A percentile compares a stretch with the other conserved stretches of the same genome.
Evolutionary conservation across 129 eudicot genomes (phyloP).

Genomic region (Mikania micrantha): DNA sequence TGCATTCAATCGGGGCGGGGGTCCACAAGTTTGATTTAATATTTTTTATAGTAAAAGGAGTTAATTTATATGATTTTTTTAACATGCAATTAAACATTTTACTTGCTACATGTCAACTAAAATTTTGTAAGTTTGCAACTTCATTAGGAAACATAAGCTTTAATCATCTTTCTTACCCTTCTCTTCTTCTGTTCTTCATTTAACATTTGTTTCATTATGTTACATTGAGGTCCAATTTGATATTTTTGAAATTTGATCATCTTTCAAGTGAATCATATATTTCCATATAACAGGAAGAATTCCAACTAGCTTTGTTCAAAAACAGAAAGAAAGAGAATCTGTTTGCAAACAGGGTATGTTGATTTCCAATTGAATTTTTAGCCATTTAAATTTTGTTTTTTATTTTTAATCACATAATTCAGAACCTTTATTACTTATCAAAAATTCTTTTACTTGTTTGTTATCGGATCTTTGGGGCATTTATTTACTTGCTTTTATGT

Average conservation of each 20-base stretch:
- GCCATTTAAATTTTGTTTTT: not conserved
- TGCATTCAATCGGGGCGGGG: not conserved
- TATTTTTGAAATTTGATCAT: too few species aligned
- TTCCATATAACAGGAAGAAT: constrained; percentile 63
- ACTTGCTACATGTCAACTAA: not conserved
- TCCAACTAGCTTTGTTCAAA: constrained; percentile 91
- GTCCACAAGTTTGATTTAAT: not conserved
- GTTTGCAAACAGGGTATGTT: constrained; percentile 92
- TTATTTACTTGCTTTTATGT: not conserved
- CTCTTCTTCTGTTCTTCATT: not conserved
- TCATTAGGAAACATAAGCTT: not conserved
- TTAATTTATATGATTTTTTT: not conserved
- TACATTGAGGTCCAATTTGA: too few species aligned
- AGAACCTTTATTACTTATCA: too few species aligned
- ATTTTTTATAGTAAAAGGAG: not conserved
- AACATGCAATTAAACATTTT: not conserved
- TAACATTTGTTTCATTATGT: not conserved
- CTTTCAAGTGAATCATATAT: too few species aligned
- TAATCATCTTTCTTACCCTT: not conserved
- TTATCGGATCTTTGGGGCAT: too few species aligned
- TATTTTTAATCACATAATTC: not conserved
- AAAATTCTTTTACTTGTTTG: too few species aligned
- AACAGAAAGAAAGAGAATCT: constrained; percentile 89
- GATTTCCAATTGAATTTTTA: constrained; percentile 4
- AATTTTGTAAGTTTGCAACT: not conserved